These are phyloP conservation scores for Dysphania ambrosioides DNA, from an alignment of 148 eudicot species.

Conservation along the genomic window DNA sequence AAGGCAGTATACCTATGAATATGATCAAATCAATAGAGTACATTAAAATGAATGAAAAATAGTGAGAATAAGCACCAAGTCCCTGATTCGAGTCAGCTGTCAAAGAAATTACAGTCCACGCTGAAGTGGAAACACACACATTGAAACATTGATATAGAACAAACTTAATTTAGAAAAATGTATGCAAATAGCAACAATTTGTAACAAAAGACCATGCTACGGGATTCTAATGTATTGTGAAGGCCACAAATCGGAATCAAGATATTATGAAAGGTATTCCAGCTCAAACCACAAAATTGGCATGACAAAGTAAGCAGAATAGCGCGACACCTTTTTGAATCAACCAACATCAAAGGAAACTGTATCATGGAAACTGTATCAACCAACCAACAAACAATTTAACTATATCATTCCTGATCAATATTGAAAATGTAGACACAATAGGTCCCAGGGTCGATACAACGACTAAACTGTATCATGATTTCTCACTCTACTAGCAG, in stretches of 20 bases:
- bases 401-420: background rate
- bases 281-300: background rate
- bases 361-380: no score
- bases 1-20: constrained; percentile 73
- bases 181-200: background rate
- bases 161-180: background rate
- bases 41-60: background rate
- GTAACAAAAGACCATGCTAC: background rate
- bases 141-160: no score
- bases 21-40: background rate
- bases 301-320: no score
- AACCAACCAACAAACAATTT: background rate
- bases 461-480: no score
- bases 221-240: background rate
- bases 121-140: background rate
- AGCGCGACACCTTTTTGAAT: no score
- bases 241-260: background rate
- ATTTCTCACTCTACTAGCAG: no score
- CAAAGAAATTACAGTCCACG: background rate
- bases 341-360: no score
- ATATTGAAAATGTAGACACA: no score
- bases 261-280: background rate
- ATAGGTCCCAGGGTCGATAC: no score
- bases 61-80: background rate
- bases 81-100: background rate